These are phyloP conservation scores for Alnus rubra DNA, from an alignment of 306 rosid genomes.

Conservation along the genomic window DNA sequence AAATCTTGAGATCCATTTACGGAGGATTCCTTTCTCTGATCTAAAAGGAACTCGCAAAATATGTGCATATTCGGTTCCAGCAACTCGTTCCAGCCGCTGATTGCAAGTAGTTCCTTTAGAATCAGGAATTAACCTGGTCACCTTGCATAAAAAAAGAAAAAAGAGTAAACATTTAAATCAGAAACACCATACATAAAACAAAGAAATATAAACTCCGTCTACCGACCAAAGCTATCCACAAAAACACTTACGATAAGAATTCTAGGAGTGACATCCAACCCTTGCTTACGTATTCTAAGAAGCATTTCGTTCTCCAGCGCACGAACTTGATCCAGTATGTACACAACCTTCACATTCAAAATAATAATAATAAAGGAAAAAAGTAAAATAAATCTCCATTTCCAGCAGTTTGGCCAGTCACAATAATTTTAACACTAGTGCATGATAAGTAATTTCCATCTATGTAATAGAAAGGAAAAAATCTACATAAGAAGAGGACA, in stretches of 20 bases:
- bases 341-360: slow-evolving; percentile 64
- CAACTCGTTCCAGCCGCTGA: slow-evolving; percentile 84
- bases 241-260: slow-evolving; percentile 70
- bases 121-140: slow-evolving; percentile 90
- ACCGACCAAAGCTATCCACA: slow-evolving; percentile 11
- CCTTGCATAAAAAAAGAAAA: slow-evolving; percentile 36
- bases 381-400: not conserved
- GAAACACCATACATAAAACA: not conserved
- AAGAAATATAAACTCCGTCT: slow-evolving; percentile 7
- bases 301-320: slow-evolving; percentile 96
- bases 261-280: slow-evolving; percentile 71
- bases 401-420: not conserved
- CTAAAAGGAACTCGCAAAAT: slow-evolving; percentile 93
- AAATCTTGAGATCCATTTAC: slow-evolving; percentile 96
- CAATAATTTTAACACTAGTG: not conserved
- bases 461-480: not conserved
- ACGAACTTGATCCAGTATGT: slow-evolving; percentile 96
- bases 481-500: not conserved
- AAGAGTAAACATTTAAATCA: not conserved
- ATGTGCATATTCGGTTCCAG: slow-evolving; percentile 76
- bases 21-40: slow-evolving; percentile 70
- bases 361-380: not conserved
- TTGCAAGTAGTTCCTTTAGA: slow-evolving; percentile 94
- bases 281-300: slow-evolving; percentile 74
- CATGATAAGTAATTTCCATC: not conserved